A percentile compares a stretch with the other conserved stretches of the same genome.
phyloP scores from a whole-genome alignment of 192 early-diverging fungal genomes.

The Coemansia javaensis region DNA sequence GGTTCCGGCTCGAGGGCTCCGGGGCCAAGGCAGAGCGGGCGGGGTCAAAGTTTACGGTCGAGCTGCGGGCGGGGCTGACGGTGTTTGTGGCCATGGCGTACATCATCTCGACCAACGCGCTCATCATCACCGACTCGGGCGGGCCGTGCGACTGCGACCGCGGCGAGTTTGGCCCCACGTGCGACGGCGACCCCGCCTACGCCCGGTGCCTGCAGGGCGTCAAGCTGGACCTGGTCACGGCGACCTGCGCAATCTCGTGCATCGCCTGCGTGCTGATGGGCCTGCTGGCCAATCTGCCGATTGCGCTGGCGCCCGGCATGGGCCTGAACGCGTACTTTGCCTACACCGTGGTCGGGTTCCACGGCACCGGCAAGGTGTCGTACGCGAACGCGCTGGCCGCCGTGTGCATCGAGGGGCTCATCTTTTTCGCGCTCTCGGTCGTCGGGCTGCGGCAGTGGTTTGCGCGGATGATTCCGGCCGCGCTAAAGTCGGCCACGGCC shows the following conservation, averaged over 20 bases:
- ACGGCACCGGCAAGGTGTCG: slow-evolving; percentile 69
- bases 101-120: slow-evolving; percentile 68
- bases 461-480: slow-evolving; percentile 64
- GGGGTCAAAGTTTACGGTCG: slow-evolving; percentile 61
- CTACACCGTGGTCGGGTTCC: slow-evolving; percentile 78
- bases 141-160: slow-evolving; percentile 71
- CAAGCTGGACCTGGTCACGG: slow-evolving; percentile 69
- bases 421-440: slow-evolving; percentile 71
- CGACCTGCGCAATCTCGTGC: slow-evolving; percentile 62
- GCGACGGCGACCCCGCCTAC: slow-evolving; percentile 58
- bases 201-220: slow-evolving; percentile 57
- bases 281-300: slow-evolving; percentile 66
- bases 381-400: slow-evolving; percentile 67
- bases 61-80: slow-evolving; percentile 65
- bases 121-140: slow-evolving; percentile 71
- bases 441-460: slow-evolving; percentile 78
- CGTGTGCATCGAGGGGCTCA: slow-evolving; percentile 76
- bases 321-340: slow-evolving; percentile 81
- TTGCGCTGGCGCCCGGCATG: slow-evolving; percentile 80
- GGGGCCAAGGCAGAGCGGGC: slow-evolving; percentile 54
- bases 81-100: slow-evolving; percentile 72
- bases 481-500: slow-evolving; percentile 69
- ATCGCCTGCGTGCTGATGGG: slow-evolving; percentile 67
- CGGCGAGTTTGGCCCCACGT: slow-evolving; percentile 51
- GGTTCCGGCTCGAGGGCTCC: slow-evolving; percentile 62